Evolutionary conservation across 495 filamentous ascomycete species (phyloP), one percentile per base, ranked within the genome.

Genomic region (Trichoderma orchidacearum): DNA sequence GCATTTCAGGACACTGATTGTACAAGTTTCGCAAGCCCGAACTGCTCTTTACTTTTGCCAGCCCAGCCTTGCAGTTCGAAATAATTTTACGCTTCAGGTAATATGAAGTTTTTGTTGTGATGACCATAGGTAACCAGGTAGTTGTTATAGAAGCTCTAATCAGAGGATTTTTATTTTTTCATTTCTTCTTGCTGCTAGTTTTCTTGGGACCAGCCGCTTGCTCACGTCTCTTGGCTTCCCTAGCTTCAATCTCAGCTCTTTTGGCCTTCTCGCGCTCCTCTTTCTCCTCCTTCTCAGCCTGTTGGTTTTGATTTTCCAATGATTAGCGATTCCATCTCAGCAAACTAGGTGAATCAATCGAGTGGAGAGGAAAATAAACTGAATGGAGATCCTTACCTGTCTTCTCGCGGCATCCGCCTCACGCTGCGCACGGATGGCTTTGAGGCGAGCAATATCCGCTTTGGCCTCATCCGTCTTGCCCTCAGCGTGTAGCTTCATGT

Each of bases 401-500:
- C 76, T 79, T 58, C 76, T 59, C 7, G 76, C 77, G 25, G 88
- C 80, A 66, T 95, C 92, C 28, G 85, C 84, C 67, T 93, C 93
- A 32, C 93, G 78, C 75, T 86, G 84, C 78, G 95, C 87, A 25
- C 84, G 78, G 56, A 98, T 87, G 53, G 91, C 63, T 61, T 74
- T 80, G 65, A 98, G 67, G 54, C 93, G 75, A 53, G 87, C 93
- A 64, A 97, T 62, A 75, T 98, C 93, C n/a, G 89, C 84, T 62
- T 85, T 86, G 21, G 92, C 93, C 75, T 97, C 89, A 55, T 98
- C 94, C 35, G 93, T 96, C 80, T 96, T 96, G 56, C 93, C 93
- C 62, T 89, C 89, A 56, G 89, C 89, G 63, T 98, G 93, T 61
- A 97, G 67, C 77, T 96, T 96, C 78, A 85, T 79, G 64, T 96